Base-by-base conservation (phyloP, 371 early-diverging fungal species). In the Conidiobolus incongruus region DNA sequence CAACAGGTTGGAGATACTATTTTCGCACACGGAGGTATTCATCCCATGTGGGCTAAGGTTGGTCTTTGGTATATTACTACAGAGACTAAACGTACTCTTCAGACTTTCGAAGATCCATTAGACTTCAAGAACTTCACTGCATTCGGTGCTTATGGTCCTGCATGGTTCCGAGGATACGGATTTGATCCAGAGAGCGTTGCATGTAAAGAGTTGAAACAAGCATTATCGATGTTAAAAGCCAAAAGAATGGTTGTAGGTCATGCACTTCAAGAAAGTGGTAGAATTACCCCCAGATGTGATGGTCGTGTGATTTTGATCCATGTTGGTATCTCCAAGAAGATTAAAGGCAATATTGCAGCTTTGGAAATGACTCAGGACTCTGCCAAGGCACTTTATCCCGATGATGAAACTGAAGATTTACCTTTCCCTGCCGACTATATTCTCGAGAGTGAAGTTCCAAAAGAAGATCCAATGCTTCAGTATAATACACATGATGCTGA, bases 11-110 rank as follows among this genome's bases (percentile, higher is more conserved):
- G 59, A 12, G 52, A 58, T 28, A 75, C 73, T 3, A 65, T 80
- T 2, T 81, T 83, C 55, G 61, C 68, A 28, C 84, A 83, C 50
- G 81, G 77, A 32, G 84, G 75, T n/a, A 63, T 72, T 36, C 63
- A 66, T 33, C 62, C 68, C 2, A 47, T 52, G 29, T 75, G 59
- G 45, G 51, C 60, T 30, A 22, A 40, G 6, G 19, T 38, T 19
- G 74, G 73, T 1, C n/a, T n/a, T n/a, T n/a, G n/a, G n/a, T n/a
- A n/a, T n/a, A n/a, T n/a, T n/a, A n/a, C n/a, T n/a, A n/a, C n/a
- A n/a, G n/a, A n/a, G n/a, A 51, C 70, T 2, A 66, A 75, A 35
- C 59, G 57, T 42, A 57, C 77, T 35, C n/a, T n/a, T n/a, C n/a
- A n/a, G n/a, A n/a, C n/a, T n/a, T 4, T 21, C 16, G 12, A 21